Conservation (phyloP, 1,284 basidiomycete genomes). For the Marasmius tenuissimus region DNA sequence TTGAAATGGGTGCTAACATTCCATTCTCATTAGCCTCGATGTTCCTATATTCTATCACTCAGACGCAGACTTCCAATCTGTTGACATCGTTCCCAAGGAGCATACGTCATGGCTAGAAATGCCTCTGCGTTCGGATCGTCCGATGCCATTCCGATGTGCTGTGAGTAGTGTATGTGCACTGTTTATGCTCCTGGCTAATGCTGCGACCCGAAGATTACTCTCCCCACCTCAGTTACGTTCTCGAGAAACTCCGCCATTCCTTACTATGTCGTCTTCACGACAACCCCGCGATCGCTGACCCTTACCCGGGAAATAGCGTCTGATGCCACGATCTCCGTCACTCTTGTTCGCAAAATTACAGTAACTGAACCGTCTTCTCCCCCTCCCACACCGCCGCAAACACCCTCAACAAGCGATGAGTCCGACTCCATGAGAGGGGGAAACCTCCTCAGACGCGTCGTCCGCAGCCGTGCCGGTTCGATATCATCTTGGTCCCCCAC, state of each 20-base stretch:
- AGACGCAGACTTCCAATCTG: constrained; percentile 58
- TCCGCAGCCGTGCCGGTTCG: constrained; percentile 37
- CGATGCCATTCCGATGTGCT: constrained; percentile 62
- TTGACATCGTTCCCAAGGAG: constrained; percentile 44
- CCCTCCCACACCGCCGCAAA: constrained; percentile 45
- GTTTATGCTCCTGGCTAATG: constrained; percentile 9
- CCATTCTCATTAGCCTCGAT: constrained; percentile 46
- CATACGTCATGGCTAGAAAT: constrained; percentile 66
- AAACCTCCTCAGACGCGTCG: constrained; percentile 48
- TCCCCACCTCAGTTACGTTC: constrained; percentile 60
- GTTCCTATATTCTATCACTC: constrained; percentile 62
- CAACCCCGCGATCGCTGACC: constrained; percentile 49
- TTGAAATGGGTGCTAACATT: neutral
- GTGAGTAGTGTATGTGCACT: constrained; percentile 35
- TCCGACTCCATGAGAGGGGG: constrained; percentile 35
- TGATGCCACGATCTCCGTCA: constrained; percentile 67
- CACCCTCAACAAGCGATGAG: constrained; percentile 50
- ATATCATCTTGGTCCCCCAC: constrained; percentile 22
- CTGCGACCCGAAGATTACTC: constrained; percentile 47
- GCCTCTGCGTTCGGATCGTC: constrained; percentile 59
- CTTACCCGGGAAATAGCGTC: constrained; percentile 64
- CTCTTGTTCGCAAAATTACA: constrained; percentile 56
- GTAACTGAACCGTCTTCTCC: constrained; percentile 39
- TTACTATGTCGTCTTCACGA: constrained; percentile 71
- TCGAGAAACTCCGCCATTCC: constrained; percentile 57